phyloP scores from a whole-genome alignment of 106 monocot genomes.

The Ottelia alismoides region DNA sequence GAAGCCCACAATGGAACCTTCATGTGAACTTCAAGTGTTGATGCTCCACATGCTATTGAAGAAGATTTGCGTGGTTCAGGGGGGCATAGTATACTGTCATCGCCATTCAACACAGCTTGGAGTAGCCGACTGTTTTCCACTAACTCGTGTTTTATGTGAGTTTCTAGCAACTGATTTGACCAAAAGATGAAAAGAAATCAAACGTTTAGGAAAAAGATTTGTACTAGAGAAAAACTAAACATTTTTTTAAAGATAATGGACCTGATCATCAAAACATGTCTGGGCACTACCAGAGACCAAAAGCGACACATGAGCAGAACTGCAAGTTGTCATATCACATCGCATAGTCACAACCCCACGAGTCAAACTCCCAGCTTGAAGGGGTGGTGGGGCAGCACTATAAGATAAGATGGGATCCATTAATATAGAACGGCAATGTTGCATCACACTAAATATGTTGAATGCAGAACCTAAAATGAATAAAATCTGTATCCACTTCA shows the following conservation, averaged over 20 bases:
- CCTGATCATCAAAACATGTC: conserved; percentile 93
- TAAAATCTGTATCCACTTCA: not conserved
- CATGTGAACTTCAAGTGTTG: conserved; percentile 74
- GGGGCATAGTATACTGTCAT: conserved; percentile 19
- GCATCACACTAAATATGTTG: not conserved
- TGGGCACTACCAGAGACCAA: conserved; percentile 84
- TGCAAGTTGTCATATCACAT: conserved; percentile 81
- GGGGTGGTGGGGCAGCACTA: conserved; percentile 85
- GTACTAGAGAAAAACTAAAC: no score
- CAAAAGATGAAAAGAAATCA: not conserved
- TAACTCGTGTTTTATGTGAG: conserved; percentile 73
- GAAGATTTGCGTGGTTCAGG: conserved; percentile 41
- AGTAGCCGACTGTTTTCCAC: conserved; percentile 68
- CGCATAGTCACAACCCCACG: conserved; percentile 97
- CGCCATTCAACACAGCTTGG: conserved; percentile 25
- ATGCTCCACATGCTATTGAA: conserved; percentile 64
- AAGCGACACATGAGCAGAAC: conserved; percentile 77
- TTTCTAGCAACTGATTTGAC: conserved; percentile 57
- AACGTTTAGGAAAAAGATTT: no score
- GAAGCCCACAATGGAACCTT: conserved; percentile 79
- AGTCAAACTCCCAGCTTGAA: conserved; percentile 68
- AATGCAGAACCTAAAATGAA: not conserved
- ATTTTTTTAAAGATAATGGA: no score
- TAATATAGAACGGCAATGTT: not conserved
- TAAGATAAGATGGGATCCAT: conserved; percentile 3